phyloP scores from a whole-genome alignment of 768 basidiomycete genomes.

The Termitomyces titanicus region DNA sequence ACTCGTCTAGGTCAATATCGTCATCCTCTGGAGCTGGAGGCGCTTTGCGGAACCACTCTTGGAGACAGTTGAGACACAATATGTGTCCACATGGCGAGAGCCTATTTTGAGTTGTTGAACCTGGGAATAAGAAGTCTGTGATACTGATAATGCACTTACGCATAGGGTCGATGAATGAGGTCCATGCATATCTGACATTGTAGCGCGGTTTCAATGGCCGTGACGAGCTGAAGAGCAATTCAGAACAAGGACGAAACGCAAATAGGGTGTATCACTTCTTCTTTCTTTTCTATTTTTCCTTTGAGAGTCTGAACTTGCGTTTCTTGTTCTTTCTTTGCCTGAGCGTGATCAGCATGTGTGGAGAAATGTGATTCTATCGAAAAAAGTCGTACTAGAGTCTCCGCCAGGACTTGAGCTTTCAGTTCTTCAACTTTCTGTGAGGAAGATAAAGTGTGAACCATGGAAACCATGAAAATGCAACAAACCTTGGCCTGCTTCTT shows the following conservation, averaged over 20 bases:
- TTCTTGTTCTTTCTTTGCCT: constrained; percentile 46
- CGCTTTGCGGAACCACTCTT: constrained; percentile 75
- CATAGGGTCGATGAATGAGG: constrained; percentile 57
- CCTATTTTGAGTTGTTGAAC: constrained; percentile 30
- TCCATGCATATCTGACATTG: constrained; percentile 83
- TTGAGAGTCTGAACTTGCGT: constrained; percentile 40
- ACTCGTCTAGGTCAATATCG: constrained; percentile 33
- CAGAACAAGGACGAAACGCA: neutral
- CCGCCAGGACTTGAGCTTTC: constrained; percentile 35
- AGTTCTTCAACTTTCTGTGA: constrained; percentile 51
- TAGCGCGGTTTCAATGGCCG: constrained; percentile 52
- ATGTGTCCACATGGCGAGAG: constrained; percentile 76
- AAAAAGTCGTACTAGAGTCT: constrained; percentile 31
- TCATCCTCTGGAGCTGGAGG: constrained; percentile 40
- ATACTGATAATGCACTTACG: constrained; percentile 46
- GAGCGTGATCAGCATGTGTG: neutral
- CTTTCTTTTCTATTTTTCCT: constrained; percentile 44
- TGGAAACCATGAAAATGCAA: constrained; percentile 1
- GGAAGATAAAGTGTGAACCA: constrained; percentile 2
- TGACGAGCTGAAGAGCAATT: constrained; percentile 38
- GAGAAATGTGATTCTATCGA: neutral
- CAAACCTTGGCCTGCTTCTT: constrained; percentile 58
- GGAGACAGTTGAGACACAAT: constrained; percentile 68
- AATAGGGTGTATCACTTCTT: constrained; percentile 45
- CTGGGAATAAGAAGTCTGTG: neutral